phyloP scores from a whole-genome alignment of 371 early-diverging fungal species.

The Mortierella sp. region DNA sequence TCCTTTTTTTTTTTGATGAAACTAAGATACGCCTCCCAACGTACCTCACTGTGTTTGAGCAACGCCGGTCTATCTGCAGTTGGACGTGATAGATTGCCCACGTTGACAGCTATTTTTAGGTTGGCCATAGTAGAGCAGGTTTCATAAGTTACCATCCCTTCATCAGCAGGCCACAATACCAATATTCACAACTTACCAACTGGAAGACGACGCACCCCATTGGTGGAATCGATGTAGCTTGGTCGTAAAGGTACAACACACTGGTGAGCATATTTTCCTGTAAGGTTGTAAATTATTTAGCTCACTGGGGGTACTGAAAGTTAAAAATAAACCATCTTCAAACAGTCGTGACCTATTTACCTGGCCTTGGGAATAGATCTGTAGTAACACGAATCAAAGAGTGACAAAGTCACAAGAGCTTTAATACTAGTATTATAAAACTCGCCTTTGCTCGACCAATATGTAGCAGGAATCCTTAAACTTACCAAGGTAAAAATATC shows the following conservation, averaged over 20 bases:
- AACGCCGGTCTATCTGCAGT: slow-evolving; percentile 80
- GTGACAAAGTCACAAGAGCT: too few relatives aligned
- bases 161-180: too few relatives aligned
- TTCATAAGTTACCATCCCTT: too few relatives aligned
- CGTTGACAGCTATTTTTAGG: slow-evolving; percentile 36
- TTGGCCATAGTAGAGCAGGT: too few relatives aligned
- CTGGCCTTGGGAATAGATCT: slow-evolving; percentile 40
- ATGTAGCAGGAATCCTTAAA: not conserved
- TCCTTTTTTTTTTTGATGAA: not conserved
- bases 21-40: slow-evolving; percentile 58
- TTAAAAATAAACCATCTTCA: not conserved
- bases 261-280: slow-evolving; percentile 47
- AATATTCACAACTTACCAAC: slow-evolving; percentile 15
- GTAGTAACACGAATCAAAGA: not conserved
- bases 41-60: slow-evolving; percentile 86
- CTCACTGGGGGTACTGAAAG: not conserved
- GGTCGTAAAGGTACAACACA: slow-evolving; percentile 53
- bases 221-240: slow-evolving; percentile 32
- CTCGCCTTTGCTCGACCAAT: not conserved
- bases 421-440: not conserved
- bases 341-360: not conserved
- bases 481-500: slow-evolving; percentile 52
- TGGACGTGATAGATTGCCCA: slow-evolving; percentile 53
- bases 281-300: not conserved
- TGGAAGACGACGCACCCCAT: slow-evolving; percentile 35